Evolutionary conservation across 345 rosid species (phyloP).

Genomic region (Gossypium bickii): DNA sequence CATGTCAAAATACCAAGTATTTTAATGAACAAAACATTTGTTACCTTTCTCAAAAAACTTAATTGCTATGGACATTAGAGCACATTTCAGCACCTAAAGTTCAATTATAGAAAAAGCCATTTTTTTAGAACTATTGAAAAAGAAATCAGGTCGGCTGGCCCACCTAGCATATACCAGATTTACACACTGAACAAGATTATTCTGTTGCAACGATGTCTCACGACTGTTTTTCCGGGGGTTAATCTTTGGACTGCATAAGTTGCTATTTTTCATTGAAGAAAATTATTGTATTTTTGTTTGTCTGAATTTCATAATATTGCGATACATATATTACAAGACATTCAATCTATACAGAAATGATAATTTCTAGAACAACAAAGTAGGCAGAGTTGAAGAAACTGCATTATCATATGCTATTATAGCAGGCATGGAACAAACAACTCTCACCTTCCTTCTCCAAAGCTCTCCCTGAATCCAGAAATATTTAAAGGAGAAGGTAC

Average conservation of each 20-base stretch:
- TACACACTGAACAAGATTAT: no score
- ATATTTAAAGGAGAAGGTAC: not conserved
- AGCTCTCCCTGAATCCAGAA: not conserved
- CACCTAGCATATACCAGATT: no score
- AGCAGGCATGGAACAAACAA: not conserved
- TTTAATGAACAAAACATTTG: not conserved
- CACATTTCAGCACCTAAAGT: not conserved
- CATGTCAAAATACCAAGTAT: not conserved
- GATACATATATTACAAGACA: not conserved
- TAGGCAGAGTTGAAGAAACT: no score
- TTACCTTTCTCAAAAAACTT: not conserved
- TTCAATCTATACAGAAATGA: not conserved
- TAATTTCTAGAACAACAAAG: not conserved
- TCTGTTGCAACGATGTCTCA: no score
- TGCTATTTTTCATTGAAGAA: no score
- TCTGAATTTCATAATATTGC: not conserved
- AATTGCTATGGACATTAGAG: not conserved
- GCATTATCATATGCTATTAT: no score
- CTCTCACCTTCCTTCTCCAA: slow-evolving; percentile 7
- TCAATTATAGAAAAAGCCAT: no score
- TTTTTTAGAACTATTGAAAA: no score
- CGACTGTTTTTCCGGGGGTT: no score
- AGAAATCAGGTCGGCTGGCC: no score
- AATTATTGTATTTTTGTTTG: no score
- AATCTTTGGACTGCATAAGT: no score